Evolutionary conservation across 768 basidiomycete genomes (phyloP).

Genomic region (Mycena rebaudengoi): DNA sequence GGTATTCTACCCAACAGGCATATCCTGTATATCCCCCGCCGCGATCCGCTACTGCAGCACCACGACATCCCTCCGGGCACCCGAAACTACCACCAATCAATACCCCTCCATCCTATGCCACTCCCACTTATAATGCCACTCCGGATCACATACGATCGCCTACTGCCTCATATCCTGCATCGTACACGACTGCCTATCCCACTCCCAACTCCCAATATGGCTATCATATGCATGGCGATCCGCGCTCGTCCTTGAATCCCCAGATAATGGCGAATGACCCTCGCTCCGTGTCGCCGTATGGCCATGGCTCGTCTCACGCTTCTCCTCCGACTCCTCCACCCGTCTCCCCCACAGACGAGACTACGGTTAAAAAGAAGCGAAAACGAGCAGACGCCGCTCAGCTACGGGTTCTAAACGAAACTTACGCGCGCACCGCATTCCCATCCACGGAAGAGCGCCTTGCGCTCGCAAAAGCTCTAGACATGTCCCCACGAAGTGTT

Average conservation of each 20-base stretch:
- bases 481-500: conserved; percentile 86
- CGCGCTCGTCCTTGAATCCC: conserved; percentile 12
- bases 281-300: conserved; percentile 55
- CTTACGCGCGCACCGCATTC: conserved; percentile 83
- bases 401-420: conserved; percentile 82
- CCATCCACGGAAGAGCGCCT: conserved; percentile 89
- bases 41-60: conserved; percentile 56
- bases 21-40: conserved; percentile 59
- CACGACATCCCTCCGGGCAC: conserved; percentile 57
- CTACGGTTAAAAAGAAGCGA: conserved; percentile 88
- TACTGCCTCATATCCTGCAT: conserved; percentile 65
- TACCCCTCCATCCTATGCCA: conserved; percentile 47
- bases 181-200: conserved; percentile 58
- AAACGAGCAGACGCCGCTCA: conserved; percentile 86
- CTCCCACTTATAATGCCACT: conserved; percentile 44
- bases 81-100: conserved; percentile 69
- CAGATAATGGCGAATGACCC: conserved; percentile 39
- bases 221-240: conserved; percentile 43
- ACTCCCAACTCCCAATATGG: conserved; percentile 48
- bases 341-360: conserved; percentile 63
- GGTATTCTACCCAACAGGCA: conserved; percentile 57
- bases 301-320: conserved; percentile 42
- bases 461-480: conserved; percentile 75
- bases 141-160: conserved; percentile 66
- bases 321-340: conserved; percentile 53